Percentiles rank a stretch among this genome's conserved stretches.
Conservation (phyloP, 306 rosid genomes). For the Nissolia schottii region DNA sequence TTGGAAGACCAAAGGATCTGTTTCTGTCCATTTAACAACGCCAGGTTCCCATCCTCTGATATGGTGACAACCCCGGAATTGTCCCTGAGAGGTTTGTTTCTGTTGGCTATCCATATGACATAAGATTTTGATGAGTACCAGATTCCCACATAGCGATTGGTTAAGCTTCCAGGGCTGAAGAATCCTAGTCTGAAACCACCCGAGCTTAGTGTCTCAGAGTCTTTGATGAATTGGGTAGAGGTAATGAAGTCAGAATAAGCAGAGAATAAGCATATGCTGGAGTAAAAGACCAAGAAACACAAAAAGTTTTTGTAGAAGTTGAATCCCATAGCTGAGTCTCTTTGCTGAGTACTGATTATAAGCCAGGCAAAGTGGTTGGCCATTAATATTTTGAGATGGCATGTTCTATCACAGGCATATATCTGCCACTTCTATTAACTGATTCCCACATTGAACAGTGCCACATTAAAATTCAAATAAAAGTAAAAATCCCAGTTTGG, state of each 20-base stretch:
- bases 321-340: no score
- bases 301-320: no score
- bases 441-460: no score
- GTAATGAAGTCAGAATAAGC: neutral
- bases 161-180: conserved; percentile 29
- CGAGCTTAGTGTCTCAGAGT: conserved; percentile 11
- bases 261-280: no score
- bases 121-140: conserved; percentile 22
- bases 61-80: conserved; percentile 22
- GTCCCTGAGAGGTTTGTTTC: conserved; percentile 25
- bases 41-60: conserved; percentile 21
- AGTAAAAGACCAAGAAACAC: no score
- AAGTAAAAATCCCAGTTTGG: no score
- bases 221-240: neutral
- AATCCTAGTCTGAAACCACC: conserved; percentile 35
- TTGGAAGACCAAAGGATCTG: conserved; percentile 34
- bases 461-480: no score
- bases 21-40: conserved; percentile 11
- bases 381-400: no score
- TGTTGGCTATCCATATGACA: conserved; percentile 44
- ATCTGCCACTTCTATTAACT: no score
- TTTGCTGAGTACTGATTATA: no score
- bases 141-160: conserved; percentile 33
- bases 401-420: no score
- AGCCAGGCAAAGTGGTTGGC: no score